Conservation (phyloP, 2,329 filamentous ascomycete genomes). For the Aspergillus aculeatus region DNA sequence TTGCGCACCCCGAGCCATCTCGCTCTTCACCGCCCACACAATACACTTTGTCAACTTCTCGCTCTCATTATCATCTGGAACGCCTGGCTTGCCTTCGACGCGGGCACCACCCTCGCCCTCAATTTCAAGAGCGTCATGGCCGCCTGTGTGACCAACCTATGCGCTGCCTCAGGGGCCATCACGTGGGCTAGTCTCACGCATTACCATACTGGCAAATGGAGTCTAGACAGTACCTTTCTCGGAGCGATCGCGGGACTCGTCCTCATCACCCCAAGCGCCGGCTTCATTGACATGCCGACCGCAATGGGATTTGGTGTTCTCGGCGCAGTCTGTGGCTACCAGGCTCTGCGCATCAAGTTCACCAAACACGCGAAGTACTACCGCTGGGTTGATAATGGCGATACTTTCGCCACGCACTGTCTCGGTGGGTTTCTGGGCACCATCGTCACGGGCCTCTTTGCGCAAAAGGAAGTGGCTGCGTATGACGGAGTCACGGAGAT, state of each 20-base stretch:
- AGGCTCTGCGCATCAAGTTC: slow-evolving; percentile 55
- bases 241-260: slow-evolving; percentile 54
- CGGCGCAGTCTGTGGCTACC: slow-evolving; percentile 50
- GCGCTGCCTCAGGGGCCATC: slow-evolving; percentile 48
- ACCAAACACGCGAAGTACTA: slow-evolving; percentile 48
- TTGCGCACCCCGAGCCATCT: slow-evolving; percentile 49
- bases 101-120: slow-evolving; percentile 49
- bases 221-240: slow-evolving; percentile 52
- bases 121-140: slow-evolving; percentile 54
- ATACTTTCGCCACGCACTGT: slow-evolving; percentile 57
- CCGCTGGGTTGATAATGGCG: slow-evolving; percentile 56
- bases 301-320: slow-evolving; percentile 51
- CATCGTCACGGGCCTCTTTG: slow-evolving; percentile 53
- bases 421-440: slow-evolving; percentile 53
- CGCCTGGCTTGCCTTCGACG: slow-evolving; percentile 53
- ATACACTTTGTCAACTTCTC: slow-evolving; percentile 49
- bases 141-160: slow-evolving; percentile 51
- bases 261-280: slow-evolving; percentile 53
- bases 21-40: slow-evolving; percentile 49
- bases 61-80: slow-evolving; percentile 54
- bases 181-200: slow-evolving; percentile 51
- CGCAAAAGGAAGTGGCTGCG: slow-evolving; percentile 51
- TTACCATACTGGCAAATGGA: slow-evolving; percentile 46
- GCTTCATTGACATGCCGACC: slow-evolving; percentile 51
- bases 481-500: slow-evolving; percentile 51